Evolutionary conservation across 306 rosid species (phyloP).

Genomic region (Phaseolus lunatus): DNA sequence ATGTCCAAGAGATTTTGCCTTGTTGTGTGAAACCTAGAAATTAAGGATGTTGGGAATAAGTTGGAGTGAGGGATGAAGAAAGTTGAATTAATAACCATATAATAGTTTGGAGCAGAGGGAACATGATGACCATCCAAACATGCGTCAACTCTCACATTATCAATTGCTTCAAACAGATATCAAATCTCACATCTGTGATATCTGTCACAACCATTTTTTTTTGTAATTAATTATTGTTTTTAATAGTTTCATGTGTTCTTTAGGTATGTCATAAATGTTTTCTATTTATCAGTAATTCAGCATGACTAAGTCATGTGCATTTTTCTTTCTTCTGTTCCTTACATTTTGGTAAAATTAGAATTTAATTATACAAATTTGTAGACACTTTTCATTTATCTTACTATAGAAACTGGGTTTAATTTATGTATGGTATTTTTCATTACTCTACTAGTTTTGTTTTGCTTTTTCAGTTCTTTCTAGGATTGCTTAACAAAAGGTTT

Average conservation of each 20-base stretch:
- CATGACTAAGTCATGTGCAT: neutral
- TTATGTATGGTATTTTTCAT: no score
- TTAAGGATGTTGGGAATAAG: conserved; percentile 41
- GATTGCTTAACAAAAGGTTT: no score
- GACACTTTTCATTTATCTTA: no score
- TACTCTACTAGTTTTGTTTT: no score
- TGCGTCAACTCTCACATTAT: neutral
- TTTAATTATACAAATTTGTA: no score
- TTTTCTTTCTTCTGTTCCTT: neutral
- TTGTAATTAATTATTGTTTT: neutral
- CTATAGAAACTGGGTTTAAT: no score
- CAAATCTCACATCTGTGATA: neutral
- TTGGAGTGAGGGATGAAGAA: conserved; percentile 42
- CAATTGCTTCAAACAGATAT: conserved; percentile 36
- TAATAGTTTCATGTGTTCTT: neutral
- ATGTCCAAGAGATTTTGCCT: conserved; percentile 54
- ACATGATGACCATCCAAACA: conserved; percentile 70
- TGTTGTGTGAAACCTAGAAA: conserved; percentile 47
- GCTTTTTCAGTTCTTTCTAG: no score
- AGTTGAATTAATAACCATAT: conserved; percentile 49
- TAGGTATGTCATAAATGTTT: neutral
- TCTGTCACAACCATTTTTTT: neutral
- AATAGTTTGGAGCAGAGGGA: conserved; percentile 78
- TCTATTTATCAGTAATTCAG: neutral
- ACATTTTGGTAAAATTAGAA: no score